Evolutionary conservation across 306 rosid genomes (phyloP).

Genomic region (Castanea crenata): DNA sequence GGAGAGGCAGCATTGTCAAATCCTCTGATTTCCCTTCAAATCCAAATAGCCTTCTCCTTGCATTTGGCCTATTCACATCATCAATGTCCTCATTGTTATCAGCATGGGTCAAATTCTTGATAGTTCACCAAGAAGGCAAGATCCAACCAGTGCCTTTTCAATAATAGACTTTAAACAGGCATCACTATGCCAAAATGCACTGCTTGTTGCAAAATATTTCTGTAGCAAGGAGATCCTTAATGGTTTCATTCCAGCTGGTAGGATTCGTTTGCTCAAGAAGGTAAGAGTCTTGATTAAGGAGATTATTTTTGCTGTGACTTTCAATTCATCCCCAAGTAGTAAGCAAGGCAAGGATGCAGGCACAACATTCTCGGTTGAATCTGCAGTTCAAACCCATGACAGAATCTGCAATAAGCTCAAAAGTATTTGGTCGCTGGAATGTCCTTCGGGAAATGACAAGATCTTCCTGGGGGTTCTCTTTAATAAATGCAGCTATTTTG

Average conservation of each 20-base stretch:
- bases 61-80: slow-evolving; percentile 9
- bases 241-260: slow-evolving; percentile 50
- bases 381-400: slow-evolving; percentile 32
- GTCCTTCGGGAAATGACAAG: slow-evolving; percentile 24
- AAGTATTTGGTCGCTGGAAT: slow-evolving; percentile 30
- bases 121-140: slow-evolving; percentile 42
- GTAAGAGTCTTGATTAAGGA: slow-evolving; percentile 19
- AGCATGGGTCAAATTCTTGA: not conserved
- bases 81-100: slow-evolving; percentile 14
- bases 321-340: slow-evolving; percentile 46
- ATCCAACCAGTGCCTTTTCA: slow-evolving; percentile 29
- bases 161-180: slow-evolving; percentile 44
- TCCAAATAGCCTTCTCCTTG: slow-evolving; percentile 48
- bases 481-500: slow-evolving; percentile 29
- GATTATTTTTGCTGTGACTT: slow-evolving; percentile 42
- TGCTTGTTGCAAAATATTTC: slow-evolving; percentile 37
- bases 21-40: slow-evolving; percentile 39
- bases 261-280: slow-evolving; percentile 36
- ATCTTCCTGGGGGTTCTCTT: slow-evolving; percentile 22
- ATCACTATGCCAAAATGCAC: slow-evolving; percentile 34
- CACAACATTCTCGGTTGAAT: slow-evolving; percentile 44
- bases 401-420: slow-evolving; percentile 51
- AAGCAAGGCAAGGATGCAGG: slow-evolving; percentile 44
- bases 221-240: slow-evolving; percentile 38
- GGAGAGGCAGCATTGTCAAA: slow-evolving; percentile 35